phyloP scores from a whole-genome alignment of 371 early-diverging fungal species.

The Rhizomucor miehei region DNA sequence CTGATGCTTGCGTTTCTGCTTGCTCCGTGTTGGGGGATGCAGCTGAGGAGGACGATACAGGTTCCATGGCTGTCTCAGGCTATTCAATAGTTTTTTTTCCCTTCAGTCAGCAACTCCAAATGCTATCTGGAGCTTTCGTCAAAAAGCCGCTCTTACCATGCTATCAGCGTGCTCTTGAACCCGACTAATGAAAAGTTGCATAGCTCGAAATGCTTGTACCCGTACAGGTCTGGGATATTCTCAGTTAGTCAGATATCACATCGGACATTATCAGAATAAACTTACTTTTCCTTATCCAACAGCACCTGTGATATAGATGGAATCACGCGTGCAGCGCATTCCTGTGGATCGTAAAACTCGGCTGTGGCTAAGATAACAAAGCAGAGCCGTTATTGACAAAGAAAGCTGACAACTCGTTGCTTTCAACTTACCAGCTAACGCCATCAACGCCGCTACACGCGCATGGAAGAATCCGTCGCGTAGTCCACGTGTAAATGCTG shows the following conservation, averaged over 20 bases:
- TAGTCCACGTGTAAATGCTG: constrained; percentile 80
- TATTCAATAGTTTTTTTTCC: constrained; percentile 7
- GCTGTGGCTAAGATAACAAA: constrained; percentile 55
- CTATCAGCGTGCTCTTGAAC: constrained; percentile 65
- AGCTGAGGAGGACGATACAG: constrained; percentile 6
- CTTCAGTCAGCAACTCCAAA: too few relatives aligned
- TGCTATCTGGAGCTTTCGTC: too few relatives aligned
- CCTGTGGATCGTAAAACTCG: constrained; percentile 69
- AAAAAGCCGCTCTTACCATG: constrained; percentile 56
- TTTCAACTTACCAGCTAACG: constrained; percentile 58
- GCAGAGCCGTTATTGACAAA: too few relatives aligned
- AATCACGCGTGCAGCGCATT: constrained; percentile 70
- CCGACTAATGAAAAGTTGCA: constrained; percentile 61
- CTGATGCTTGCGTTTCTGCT: constrained; percentile 19
- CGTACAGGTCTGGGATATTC: constrained; percentile 63
- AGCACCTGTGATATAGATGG: constrained; percentile 74
- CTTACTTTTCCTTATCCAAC: constrained; percentile 85
- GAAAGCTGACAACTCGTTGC: neutral
- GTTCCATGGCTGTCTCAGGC: constrained; percentile 58
- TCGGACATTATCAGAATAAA: neutral
- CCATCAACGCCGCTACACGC: constrained; percentile 85
- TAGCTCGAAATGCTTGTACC: constrained; percentile 74
- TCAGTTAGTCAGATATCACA: neutral
- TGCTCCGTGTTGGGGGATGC: constrained; percentile 4
- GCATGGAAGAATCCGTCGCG: constrained; percentile 94